Base-by-base conservation (phyloP, 2,329 filamentous ascomycete species). In the Verticillium dahliae region DNA sequence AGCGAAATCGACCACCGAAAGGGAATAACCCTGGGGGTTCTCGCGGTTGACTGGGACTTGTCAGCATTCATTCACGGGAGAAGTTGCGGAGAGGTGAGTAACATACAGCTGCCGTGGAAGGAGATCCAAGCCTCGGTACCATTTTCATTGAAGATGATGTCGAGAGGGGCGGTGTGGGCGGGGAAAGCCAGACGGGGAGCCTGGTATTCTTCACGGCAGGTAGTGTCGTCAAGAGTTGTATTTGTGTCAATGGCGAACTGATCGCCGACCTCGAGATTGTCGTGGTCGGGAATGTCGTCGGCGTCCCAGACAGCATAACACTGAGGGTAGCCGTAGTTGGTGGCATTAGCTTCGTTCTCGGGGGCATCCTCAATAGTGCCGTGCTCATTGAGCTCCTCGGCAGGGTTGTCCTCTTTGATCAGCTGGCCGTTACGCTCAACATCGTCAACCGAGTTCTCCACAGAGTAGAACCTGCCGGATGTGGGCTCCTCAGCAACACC, bases 341-440 rank as follows among this genome's bases (percentile, higher is more conserved):
- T 67, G 4, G 63, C 66, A 7, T 67, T 69, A 34, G 68, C 63
- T 34, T 75, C 66, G 15, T 77, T 75, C 55, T 73, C 14, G 74
- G 68, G 54, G 10, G 72, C 67, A 14, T 72, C 68, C 63, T 73
- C 72, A 56, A 90, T 75, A 62, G 80, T 82, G 3, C 89, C 89
- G 63, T 89, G 84, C 71, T 85, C 90, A 72, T 92, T 91, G 71
- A 92, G 74, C 73, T 92, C 87, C 69, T 92, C 90, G 15, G 81
- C 89, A 0, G 89, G 89, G 68, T 92, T 92, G 67, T 90, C 79
- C 63, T 84, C 72, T 66, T 89, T 85, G 55, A 90, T 81, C 63
- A 89, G 85, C n/a, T 78, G 66, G 10, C 81, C 83, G 57, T 80
- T 73, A 37, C 89, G 80, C 14, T 74, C 73, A 15, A 91, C 78